These are phyloP conservation scores for Fusarium nelsonii DNA, from an alignment of 2,329 filamentous ascomycete species.

Conservation along the genomic window DNA sequence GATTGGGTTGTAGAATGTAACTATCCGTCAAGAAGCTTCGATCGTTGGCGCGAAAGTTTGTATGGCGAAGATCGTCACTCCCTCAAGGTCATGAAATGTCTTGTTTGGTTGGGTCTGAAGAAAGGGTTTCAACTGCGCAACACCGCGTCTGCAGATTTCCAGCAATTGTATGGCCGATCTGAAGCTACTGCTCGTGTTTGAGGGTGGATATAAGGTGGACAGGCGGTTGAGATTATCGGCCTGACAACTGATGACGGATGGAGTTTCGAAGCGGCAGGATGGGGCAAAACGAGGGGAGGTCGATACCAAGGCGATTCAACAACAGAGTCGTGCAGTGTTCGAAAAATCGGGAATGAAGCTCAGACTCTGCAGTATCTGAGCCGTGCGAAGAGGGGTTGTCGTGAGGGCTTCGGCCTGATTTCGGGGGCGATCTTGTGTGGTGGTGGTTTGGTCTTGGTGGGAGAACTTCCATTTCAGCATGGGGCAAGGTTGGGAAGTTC, in stretches of 20 bases:
- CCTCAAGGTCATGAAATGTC: slow-evolving; percentile 43
- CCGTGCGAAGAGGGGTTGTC: neutral
- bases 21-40: slow-evolving; percentile 1
- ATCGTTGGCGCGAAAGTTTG: slow-evolving; percentile 26
- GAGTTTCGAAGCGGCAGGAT: slow-evolving; percentile 29
- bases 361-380: slow-evolving; percentile 4
- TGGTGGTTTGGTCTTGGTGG: slow-evolving; percentile 43
- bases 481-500: slow-evolving; percentile 31
- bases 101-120: slow-evolving; percentile 11
- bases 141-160: neutral
- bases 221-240: slow-evolving; percentile 21
- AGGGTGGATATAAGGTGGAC: slow-evolving; percentile 1
- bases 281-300: slow-evolving; percentile 38
- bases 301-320: slow-evolving; percentile 14
- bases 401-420: slow-evolving; percentile 18
- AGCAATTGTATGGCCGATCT: neutral
- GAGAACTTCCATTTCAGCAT: slow-evolving; percentile 31
- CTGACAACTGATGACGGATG: slow-evolving; percentile 25
- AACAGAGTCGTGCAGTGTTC: slow-evolving; percentile 12
- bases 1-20: neutral
- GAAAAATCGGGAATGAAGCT: slow-evolving; percentile 9
- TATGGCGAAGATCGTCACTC: slow-evolving; percentile 28
- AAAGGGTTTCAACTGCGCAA: slow-evolving; percentile 11
- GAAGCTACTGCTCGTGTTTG: neutral
- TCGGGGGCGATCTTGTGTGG: slow-evolving; percentile 42